phyloP scores from a whole-genome alignment of 495 filamentous ascomycete genomes.

The Podospora pseudocomata region DNA sequence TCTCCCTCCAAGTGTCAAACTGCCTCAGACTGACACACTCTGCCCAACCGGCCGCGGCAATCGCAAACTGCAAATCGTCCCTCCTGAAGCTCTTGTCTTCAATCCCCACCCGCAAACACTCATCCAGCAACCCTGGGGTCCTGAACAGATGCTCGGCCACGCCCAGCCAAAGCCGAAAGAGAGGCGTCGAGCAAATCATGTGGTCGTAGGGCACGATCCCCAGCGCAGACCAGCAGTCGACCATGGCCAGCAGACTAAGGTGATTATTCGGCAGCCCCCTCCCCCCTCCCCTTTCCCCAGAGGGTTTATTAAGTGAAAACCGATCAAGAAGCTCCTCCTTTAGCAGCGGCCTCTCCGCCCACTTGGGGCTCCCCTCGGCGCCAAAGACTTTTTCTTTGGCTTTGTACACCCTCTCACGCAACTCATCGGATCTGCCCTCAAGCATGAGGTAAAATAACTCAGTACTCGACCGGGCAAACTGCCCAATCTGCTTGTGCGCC shows the following conservation, averaged over 20 bases:
- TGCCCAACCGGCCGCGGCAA: constrained; percentile 91
- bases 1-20: constrained; percentile 83
- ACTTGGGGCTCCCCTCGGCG: constrained; percentile 41
- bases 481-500: constrained; percentile 84
- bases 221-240: constrained; percentile 93
- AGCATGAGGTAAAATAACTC: constrained; percentile 97
- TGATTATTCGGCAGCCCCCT: constrained; percentile 84
- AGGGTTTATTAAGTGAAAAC: constrained; percentile 60
- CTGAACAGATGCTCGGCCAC: constrained; percentile 97
- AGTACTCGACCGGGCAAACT: constrained; percentile 89
- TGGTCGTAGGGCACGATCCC: constrained; percentile 96
- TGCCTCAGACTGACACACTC: constrained; percentile 87
- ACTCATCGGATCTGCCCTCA: constrained; percentile 71
- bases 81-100: constrained; percentile 82
- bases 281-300: constrained; percentile 28
- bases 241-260: constrained; percentile 91
- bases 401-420: constrained; percentile 71
- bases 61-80: constrained; percentile 95
- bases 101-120: constrained; percentile 78
- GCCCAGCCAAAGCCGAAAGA: constrained; percentile 97
- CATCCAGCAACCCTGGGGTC: constrained; percentile 76
- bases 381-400: constrained; percentile 81
- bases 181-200: constrained; percentile 98
- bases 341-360: constrained; percentile 63
- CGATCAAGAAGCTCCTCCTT: constrained; percentile 80